Percentiles rank a stretch among this genome's conserved stretches.
These are phyloP conservation scores for Sarcodon aspratus DNA, from an alignment of 768 basidiomycete genomes.

Conservation along the genomic window DNA sequence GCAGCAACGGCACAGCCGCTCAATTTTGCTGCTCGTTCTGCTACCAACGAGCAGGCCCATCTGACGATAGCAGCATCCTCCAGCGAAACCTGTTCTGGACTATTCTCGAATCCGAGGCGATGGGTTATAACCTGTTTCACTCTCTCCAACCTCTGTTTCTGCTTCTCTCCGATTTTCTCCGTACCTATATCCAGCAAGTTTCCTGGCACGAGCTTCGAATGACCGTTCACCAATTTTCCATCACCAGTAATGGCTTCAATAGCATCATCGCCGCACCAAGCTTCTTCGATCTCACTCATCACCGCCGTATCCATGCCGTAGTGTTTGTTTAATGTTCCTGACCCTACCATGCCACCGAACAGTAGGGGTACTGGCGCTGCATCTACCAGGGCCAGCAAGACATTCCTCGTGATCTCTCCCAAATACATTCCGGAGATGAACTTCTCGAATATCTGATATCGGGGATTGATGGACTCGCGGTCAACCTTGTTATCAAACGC, in stretches of 20 bases:
- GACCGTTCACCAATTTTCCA: not conserved
- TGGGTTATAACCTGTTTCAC: conserved; percentile 53
- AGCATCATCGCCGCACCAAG: conserved; percentile 43
- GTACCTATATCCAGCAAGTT: conserved; percentile 5
- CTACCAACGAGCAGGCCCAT: conserved; percentile 71
- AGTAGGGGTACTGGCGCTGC: conserved; percentile 60
- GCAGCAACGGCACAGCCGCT: conserved; percentile 85
- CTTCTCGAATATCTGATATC: conserved; percentile 92
- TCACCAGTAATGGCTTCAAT: not conserved
- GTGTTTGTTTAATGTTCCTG: conserved; percentile 66
- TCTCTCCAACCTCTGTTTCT: conserved; percentile 26
- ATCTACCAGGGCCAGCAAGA: conserved; percentile 75
- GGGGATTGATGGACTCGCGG: conserved; percentile 88
- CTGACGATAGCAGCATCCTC: conserved; percentile 56
- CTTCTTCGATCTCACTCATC: conserved; percentile 72
- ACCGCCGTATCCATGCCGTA: conserved; percentile 95
- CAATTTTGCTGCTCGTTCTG: conserved; percentile 69
- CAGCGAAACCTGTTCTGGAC: conserved; percentile 29
- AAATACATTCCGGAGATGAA: conserved; percentile 99
- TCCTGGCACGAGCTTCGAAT: not conserved
- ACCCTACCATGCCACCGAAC: conserved; percentile 65
- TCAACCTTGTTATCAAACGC: conserved; percentile 89
- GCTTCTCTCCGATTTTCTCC: not conserved
- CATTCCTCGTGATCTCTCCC: conserved; percentile 84
- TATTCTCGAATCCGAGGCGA: conserved; percentile 44